Base-by-base conservation (phyloP, 2,329 filamentous ascomycete species). In the Aspergillus pseudoterreus region DNA sequence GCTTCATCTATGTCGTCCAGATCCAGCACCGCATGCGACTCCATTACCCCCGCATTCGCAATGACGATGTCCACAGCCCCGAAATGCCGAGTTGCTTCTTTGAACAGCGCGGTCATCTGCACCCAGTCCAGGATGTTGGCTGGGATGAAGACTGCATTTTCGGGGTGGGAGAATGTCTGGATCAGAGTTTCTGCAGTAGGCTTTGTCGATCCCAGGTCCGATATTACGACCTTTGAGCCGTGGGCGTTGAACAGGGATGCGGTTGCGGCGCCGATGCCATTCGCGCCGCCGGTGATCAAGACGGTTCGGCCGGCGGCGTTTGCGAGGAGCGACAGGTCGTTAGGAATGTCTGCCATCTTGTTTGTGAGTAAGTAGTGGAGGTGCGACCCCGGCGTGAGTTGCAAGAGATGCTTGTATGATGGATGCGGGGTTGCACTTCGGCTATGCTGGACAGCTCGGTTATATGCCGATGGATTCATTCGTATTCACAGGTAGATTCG, bases 1-100 rank as follows among this genome's bases (percentile, higher is more conserved):
- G 56, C 39, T 3, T 47, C 55, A 51, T 67, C 64, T 4, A 64
- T 32, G n/a, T 55, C 42, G 1, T 62, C 53, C 33, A 68, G 17
- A 46, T 69, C 58, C 2, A 70, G 43, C 1, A 65, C 57, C 2
- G 54, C 24, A 4, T 38, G 45, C 3, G 54, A 54, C 32, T 64
- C 60, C 50, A 75, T 75, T 44, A 73, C 64, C 4, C 72, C 74
- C 6, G 74, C 73, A 55, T 76, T 76, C 30, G 71, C 72, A 15
- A 75, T 58, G 2, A 75, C 71, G 14, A 74, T 63, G 52, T 76
- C 70, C 1, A 75, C 54, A 4, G 63, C 50, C 3, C 70, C 67
- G 44, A 75, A 75, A 4, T 32, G 52, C 15, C 61, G 51, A 14
- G 66, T 61, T 2, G 68, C 63, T 2, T 50, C 39, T 35, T 66